Conservation (phyloP, 2,329 filamentous ascomycete genomes). For the Dactylellina sp. region DNA sequence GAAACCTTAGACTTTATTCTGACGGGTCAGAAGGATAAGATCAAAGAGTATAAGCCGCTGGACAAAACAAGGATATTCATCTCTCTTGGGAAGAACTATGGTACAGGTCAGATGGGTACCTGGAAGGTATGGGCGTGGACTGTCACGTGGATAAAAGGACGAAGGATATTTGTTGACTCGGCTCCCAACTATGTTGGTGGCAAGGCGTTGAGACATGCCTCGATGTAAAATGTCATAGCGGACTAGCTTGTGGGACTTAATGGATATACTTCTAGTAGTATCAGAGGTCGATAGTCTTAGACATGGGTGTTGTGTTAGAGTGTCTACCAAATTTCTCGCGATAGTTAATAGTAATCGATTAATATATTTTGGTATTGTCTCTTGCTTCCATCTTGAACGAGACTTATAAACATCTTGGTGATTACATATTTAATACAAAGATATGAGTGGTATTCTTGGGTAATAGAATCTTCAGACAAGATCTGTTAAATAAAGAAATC, state of each 20-base stretch:
- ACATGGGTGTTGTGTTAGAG: too few species aligned
- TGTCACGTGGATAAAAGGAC: conserved; percentile 53
- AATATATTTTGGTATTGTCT: too few species aligned
- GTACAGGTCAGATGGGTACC: conserved; percentile 53
- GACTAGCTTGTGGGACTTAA: too few species aligned
- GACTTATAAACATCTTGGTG: too few species aligned
- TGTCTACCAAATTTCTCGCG: too few species aligned
- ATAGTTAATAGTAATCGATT: too few species aligned
- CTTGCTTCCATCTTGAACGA: too few species aligned
- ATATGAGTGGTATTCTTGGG: too few species aligned
- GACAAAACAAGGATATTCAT: conserved; percentile 58
- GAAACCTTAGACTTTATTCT: conserved; percentile 50
- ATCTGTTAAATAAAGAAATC: too few species aligned
- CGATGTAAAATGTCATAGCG: conserved; percentile 56
- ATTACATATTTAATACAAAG: too few species aligned
- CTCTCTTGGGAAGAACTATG: conserved; percentile 55
- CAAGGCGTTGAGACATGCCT: conserved; percentile 56
- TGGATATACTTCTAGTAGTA: not conserved
- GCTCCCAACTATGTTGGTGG: conserved; percentile 56
- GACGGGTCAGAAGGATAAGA: conserved; percentile 29
- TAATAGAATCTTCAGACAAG: too few species aligned
- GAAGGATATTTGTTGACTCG: conserved; percentile 56
- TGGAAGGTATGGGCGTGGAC: conserved; percentile 58
- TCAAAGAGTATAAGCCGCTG: conserved; percentile 53
- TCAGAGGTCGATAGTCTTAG: too few species aligned